Conservation (phyloP, 805 yeast genomes). For the Groenewaldozyma salmanticensis region DNA sequence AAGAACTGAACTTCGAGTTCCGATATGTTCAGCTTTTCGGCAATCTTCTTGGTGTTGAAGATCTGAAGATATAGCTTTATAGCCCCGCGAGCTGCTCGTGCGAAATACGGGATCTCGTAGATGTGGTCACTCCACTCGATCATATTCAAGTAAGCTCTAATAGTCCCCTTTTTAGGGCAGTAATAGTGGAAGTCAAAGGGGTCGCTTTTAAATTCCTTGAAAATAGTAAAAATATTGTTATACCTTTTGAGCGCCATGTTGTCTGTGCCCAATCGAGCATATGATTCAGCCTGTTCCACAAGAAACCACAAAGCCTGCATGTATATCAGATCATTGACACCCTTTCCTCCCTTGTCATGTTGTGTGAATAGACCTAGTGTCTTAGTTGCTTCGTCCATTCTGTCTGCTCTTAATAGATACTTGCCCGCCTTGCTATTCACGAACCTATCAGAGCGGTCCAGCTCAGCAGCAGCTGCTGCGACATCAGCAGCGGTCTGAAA, state of each 20-base stretch:
- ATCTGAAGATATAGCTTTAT: constrained; percentile 43
- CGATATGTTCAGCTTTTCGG: constrained; percentile 6
- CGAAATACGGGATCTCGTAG: constrained; percentile 58
- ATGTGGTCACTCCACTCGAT: constrained; percentile 74
- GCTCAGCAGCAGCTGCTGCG: constrained; percentile 59
- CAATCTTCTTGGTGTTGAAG: constrained; percentile 15
- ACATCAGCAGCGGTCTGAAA: constrained; percentile 49
- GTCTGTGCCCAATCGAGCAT: constrained; percentile 47
- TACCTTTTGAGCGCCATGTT: constrained; percentile 80
- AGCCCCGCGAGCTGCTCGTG: constrained; percentile 62
- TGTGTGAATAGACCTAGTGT: constrained; percentile 74
- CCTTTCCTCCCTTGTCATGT: constrained; percentile 72
- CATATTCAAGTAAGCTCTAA: constrained; percentile 70
- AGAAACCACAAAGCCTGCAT: constrained; percentile 93
- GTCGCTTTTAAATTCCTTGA: constrained; percentile 64
- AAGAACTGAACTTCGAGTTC: constrained; percentile 15
- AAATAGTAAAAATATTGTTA: constrained; percentile 54
- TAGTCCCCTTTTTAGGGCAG: constrained; percentile 83
- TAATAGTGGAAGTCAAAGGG: constrained; percentile 93
- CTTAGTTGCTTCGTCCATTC: constrained; percentile 63
- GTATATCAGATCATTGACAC: constrained; percentile 73
- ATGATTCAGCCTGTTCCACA: constrained; percentile 76
- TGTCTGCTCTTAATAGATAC: constrained; percentile 68
- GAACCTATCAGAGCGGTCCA: constrained; percentile 85
- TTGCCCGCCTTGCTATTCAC: constrained; percentile 82